Percentiles rank a stretch among this genome's conserved stretches.
These are phyloP conservation scores for Aschersonia sp. DNA, from an alignment of 2,329 filamentous ascomycete genomes.

Conservation along the genomic window DNA sequence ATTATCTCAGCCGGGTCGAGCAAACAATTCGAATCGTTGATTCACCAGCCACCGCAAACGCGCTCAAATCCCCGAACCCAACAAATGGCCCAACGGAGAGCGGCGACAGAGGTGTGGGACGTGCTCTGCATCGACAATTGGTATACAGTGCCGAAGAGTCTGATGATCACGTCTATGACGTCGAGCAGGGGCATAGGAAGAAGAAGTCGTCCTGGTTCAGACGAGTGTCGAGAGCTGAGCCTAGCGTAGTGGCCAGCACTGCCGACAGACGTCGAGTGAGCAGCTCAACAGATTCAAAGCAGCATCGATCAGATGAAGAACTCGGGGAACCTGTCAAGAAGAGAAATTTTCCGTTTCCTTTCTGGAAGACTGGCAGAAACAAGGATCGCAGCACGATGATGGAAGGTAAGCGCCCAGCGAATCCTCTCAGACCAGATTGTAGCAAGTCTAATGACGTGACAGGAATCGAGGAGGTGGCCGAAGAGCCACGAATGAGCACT, in stretches of 20 bases:
- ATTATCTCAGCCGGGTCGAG: slow-evolving; percentile 30
- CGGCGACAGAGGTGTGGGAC: slow-evolving; percentile 9
- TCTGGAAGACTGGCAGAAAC: slow-evolving; percentile 36
- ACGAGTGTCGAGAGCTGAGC: slow-evolving; percentile 25
- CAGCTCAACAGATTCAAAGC: slow-evolving; percentile 5
- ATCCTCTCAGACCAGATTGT: not conserved
- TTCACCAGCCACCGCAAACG: slow-evolving; percentile 25
- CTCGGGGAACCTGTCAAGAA: slow-evolving; percentile 25
- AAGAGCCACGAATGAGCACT: slow-evolving; percentile 3
- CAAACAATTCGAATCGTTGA: slow-evolving; percentile 42
- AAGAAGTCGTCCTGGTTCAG: slow-evolving; percentile 39
- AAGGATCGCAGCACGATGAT: slow-evolving; percentile 30
- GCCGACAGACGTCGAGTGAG: slow-evolving; percentile 1
- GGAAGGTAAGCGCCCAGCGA: slow-evolving; percentile 17
- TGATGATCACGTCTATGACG: slow-evolving; percentile 7
- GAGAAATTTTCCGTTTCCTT: slow-evolving; percentile 37
- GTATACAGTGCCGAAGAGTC: slow-evolving; percentile 6
- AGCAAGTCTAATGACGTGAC: not conserved
- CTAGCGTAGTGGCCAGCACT: slow-evolving; percentile 4
- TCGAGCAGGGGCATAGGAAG: slow-evolving; percentile 17
- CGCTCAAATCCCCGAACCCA: slow-evolving; percentile 20
- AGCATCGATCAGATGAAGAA: slow-evolving; percentile 6
- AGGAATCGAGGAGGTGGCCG: not conserved
- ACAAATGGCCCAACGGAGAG: slow-evolving; percentile 27
- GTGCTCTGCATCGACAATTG: slow-evolving; percentile 8